Conservation (phyloP, 768 basidiomycete genomes). For the Kockovaella imperatae region DNA sequence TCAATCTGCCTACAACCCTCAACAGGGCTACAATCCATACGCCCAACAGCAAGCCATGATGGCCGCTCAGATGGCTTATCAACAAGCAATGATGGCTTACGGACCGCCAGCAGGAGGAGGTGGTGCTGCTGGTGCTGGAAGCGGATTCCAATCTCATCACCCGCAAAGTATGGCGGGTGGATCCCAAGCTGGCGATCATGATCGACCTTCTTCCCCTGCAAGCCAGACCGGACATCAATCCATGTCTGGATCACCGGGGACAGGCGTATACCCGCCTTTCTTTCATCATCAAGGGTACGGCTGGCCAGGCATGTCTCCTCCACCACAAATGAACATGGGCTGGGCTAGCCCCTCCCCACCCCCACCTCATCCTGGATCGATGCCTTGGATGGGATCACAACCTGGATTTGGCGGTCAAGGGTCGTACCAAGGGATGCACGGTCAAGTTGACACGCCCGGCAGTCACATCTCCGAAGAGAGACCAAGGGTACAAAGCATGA, state of each 20-base stretch:
- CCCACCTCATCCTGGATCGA: too few relatives aligned
- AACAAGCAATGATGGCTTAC: constrained; percentile 37
- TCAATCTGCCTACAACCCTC: constrained; percentile 23
- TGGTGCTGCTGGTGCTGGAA: not conserved
- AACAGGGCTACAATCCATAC: constrained; percentile 37
- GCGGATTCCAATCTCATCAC: constrained; percentile 23
- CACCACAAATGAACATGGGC: too few relatives aligned
- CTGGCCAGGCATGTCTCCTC: too few relatives aligned
- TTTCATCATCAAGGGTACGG: not conserved
- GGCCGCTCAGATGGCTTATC: constrained; percentile 47
- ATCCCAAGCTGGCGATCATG: constrained; percentile 1
- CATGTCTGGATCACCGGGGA: not conserved
- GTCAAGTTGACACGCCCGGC: too few relatives aligned
- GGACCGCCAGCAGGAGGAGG: not conserved
- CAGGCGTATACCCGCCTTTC: not conserved
- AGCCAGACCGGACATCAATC: not conserved
- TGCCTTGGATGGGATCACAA: too few relatives aligned
- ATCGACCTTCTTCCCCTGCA: constrained; percentile 5
- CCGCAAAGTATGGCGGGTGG: not conserved
- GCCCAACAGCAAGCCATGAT: constrained; percentile 46
- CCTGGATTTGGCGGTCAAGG: too few relatives aligned
- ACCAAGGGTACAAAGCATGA: too few relatives aligned
- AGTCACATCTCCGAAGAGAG: too few relatives aligned
- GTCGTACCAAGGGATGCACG: too few relatives aligned
- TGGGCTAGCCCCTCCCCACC: too few relatives aligned